Evolutionary conservation across 176 grass and related monocot genomes (phyloP), one percentile per base, ranked within the genome.

Genomic region (Carex pumila): DNA sequence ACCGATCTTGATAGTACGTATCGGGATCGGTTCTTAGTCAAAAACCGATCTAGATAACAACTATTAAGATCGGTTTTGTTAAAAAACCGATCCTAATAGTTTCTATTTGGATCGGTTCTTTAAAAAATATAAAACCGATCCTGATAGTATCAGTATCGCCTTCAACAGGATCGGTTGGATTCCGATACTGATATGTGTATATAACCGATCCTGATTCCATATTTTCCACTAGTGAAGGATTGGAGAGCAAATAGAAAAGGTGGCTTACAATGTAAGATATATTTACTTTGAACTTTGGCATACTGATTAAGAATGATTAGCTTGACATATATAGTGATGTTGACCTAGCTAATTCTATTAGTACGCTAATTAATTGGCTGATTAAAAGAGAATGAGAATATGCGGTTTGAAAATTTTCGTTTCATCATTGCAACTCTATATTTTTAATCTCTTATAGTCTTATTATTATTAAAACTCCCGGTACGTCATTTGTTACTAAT

Each of bases 291-390:
- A 34, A 14, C 11, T 56, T 81, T 81, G 18, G 58, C 59, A 64
- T 73, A 52, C 43, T 73, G 50, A 60, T 63, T 62, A 45, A 11
- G 57, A 81, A 81, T 81, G 7, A 62, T 81, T 81, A 81, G 79
- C 79, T 47, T 81, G 79, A 81, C 79, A 65, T 81, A 81, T 41
- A 41, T 41, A 41, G 7, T 64, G 59, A 81, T 81, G 79, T 64
- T 81, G 79, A 81, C 79, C 79, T 81, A 82, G 37, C 37, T 39
- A 39, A n/a, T 55, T 76, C 21, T 17, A 82, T 66, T 53, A 66
- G 80, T 41, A 67, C 12, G 4, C 25, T 43, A 81, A 61, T 37
- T 30, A 36, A 61, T 80, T 80, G 78, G 36, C 50, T 81, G 41
- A 82, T 82, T 65, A 14, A 64, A 82, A 67, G 12, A 31, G 37